Conservation (phyloP, 106 monocot genomes). For the Allium cepa region DNA sequence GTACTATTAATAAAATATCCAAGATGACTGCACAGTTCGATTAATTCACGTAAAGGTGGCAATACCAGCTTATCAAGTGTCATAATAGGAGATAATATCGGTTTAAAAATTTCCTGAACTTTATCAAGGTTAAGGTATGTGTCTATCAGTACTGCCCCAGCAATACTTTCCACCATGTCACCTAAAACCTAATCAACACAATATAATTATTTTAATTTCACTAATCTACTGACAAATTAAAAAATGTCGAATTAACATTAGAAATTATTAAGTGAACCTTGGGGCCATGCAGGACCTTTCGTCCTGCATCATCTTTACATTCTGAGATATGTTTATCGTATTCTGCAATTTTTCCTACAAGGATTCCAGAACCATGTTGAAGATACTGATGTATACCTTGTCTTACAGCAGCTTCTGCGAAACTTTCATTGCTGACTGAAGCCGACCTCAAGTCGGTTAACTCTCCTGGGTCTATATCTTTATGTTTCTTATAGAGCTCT, state of each 20-base stretch:
- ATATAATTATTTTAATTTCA: too few relatives aligned
- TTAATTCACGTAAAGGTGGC: constrained; percentile 62
- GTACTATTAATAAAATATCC: constrained; percentile 54
- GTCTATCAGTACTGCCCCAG: constrained; percentile 79
- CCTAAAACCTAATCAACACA: constrained; percentile 53
- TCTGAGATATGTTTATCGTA: constrained; percentile 37
- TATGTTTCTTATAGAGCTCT: constrained; percentile 50
- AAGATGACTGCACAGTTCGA: constrained; percentile 52
- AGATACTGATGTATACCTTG: constrained; percentile 69
- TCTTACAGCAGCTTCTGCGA: constrained; percentile 71
- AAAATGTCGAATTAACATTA: too few relatives aligned
- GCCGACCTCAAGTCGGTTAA: constrained; percentile 82
- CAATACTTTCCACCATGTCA: constrained; percentile 93
- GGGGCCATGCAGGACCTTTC: not conserved
- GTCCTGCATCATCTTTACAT: constrained; percentile 3
- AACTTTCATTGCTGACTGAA: constrained; percentile 86
- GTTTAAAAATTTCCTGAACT: constrained; percentile 69
- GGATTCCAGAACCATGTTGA: constrained; percentile 69
- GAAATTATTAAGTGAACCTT: not conserved
- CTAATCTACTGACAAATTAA: too few relatives aligned
- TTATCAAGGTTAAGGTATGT: constrained; percentile 42
- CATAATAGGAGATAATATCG: constrained; percentile 72
- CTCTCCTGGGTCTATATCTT: constrained; percentile 66
- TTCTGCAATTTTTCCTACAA: constrained; percentile 59
- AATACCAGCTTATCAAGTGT: constrained; percentile 80